Evolutionary conservation across 768 basidiomycete species (phyloP), one percentile per base, ranked within the genome.

Genomic region (Mrakia blollopis): DNA sequence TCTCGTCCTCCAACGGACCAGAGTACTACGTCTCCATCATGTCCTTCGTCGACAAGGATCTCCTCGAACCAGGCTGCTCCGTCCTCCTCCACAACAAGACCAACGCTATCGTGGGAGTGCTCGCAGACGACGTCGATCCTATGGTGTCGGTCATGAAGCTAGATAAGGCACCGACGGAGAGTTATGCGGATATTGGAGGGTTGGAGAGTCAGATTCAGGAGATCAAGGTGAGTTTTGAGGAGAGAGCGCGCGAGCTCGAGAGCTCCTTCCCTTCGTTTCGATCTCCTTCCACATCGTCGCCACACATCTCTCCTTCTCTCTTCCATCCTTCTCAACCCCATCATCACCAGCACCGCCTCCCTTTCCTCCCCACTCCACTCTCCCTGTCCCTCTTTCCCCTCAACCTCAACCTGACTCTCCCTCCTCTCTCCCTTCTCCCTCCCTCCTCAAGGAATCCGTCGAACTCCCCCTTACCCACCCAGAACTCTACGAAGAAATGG

Each of bases 401-500:
- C 35, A 16, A 16, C 2, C 63, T 44, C 63, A 32, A 35, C 25
- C 57, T 62, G 21, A 32, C 62, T 13, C 13, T 44, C 60, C 60
- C 30, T 30, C 30, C 52, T 14, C 18, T 13, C 16, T 18, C 28
- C 11, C 39, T 11, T 41, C 37, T 62, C 13, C 10, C 41, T 6
- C 32, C 57, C 28, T 14, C 54, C 57, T 21, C 3, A 78, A 94
- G 92, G 97, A 99, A 91, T 93, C 97, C 21, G 96, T 98, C 65
- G 97, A 98, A 84, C 88, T 98, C 44, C 97, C 97, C 0, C 86
- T 99, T 32, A 98, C 96, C 13, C 97, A 98, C 83, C 97, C 97
- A 4, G 97, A 99, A 82, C 85, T 98, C 54, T 99, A 98, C 85
- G 96, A 98, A 85, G 96, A 98, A 86, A 98, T 99, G 97, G 97